phyloP scores from a whole-genome alignment of 495 filamentous ascomycete genomes.

The Penicillium mononematosum region DNA sequence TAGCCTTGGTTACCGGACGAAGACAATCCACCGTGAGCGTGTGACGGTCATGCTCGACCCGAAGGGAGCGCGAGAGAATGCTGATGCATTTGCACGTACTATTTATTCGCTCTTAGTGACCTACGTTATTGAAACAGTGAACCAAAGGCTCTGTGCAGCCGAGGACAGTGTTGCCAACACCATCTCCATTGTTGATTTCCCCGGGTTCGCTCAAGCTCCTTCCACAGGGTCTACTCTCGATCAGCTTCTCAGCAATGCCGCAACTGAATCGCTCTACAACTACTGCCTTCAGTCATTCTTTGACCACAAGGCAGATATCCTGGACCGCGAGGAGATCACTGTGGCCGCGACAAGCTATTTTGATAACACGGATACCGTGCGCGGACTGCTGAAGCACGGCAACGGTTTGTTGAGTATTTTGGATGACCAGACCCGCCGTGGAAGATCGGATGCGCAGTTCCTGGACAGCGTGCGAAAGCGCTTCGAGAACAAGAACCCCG shows the following conservation, averaged over 20 bases:
- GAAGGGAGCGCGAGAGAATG: slow-evolving; percentile 81
- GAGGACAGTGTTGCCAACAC: slow-evolving; percentile 91
- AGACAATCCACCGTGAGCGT: slow-evolving; percentile 88
- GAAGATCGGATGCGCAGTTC: slow-evolving; percentile 83
- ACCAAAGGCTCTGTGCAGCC: slow-evolving; percentile 81
- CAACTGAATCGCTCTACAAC: slow-evolving; percentile 86
- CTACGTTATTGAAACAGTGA: slow-evolving; percentile 88
- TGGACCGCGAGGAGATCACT: slow-evolving; percentile 87
- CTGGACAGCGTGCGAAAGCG: slow-evolving; percentile 86
- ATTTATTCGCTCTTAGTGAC: slow-evolving; percentile 95
- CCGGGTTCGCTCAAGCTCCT: slow-evolving; percentile 81
- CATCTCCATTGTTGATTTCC: slow-evolving; percentile 92
- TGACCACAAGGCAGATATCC: slow-evolving; percentile 82
- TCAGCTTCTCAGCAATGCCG: slow-evolving; percentile 92
- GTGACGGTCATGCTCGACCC: slow-evolving; percentile 98
- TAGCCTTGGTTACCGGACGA: slow-evolving; percentile 90
- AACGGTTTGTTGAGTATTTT: slow-evolving; percentile 93
- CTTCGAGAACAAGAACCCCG: slow-evolving; percentile 90
- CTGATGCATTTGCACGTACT: slow-evolving; percentile 89
- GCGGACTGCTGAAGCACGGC: slow-evolving; percentile 82
- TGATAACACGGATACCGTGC: slow-evolving; percentile 92
- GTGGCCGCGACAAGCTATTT: slow-evolving; percentile 94
- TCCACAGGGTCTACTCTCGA: slow-evolving; percentile 84
- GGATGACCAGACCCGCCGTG: slow-evolving; percentile 89
- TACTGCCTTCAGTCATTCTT: slow-evolving; percentile 95